Evolutionary conservation across 2,329 filamentous ascomycete genomes (phyloP).

Genomic region (Fonsecaea erecta): DNA sequence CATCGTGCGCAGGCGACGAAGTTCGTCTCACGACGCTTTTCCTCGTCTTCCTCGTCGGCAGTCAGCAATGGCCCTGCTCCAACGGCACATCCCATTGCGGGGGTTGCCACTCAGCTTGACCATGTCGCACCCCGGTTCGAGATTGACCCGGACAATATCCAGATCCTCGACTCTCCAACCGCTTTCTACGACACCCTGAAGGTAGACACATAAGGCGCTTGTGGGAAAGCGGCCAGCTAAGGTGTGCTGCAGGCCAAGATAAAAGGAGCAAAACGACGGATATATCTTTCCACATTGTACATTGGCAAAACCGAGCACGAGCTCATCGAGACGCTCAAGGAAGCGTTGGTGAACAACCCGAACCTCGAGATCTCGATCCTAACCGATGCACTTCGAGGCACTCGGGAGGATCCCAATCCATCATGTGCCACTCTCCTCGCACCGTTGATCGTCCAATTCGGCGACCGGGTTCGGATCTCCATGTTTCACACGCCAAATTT

Average conservation of each 20-base stretch:
- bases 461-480: constrained; percentile 83
- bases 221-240: constrained; percentile 27
- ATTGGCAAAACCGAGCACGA: constrained; percentile 93
- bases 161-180: constrained; percentile 76
- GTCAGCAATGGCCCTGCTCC: constrained; percentile 26
- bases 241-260: constrained; percentile 70
- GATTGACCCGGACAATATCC: constrained; percentile 77
- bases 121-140: constrained; percentile 89
- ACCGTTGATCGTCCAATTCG: constrained; percentile 85
- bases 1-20: constrained; percentile 16
- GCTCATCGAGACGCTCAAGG: constrained; percentile 76
- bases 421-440: constrained; percentile 88
- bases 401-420: constrained; percentile 81
- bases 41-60: constrained; percentile 27
- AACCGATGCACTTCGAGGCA: constrained; percentile 88
- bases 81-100: constrained; percentile 60
- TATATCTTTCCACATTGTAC: constrained; percentile 96
- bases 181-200: constrained; percentile 93
- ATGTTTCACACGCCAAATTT: constrained; percentile 99
- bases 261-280: constrained; percentile 72
- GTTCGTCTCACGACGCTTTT: constrained; percentile 26
- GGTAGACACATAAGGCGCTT: constrained; percentile 53
- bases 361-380: constrained; percentile 82
- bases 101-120: constrained; percentile 76
- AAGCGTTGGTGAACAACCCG: constrained; percentile 74